A percentile compares a stretch with the other conserved stretches of the same genome.
phyloP scores from a whole-genome alignment of 2,329 filamentous ascomycete genomes.

The Penicillium hesseltinei region DNA sequence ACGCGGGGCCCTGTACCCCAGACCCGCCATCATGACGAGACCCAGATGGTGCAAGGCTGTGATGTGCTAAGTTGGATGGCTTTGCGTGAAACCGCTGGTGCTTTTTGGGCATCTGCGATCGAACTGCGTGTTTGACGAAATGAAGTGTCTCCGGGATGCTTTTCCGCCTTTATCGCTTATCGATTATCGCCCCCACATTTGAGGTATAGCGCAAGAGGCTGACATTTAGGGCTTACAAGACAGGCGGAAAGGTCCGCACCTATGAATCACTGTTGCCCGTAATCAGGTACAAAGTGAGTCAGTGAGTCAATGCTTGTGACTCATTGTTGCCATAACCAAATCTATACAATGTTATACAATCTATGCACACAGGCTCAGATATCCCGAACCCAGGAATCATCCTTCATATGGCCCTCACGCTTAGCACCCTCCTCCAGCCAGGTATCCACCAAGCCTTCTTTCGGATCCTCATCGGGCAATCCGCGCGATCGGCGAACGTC shows the following conservation, averaged over 20 bases:
- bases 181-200: conserved; percentile 9
- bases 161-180: conserved; percentile 8
- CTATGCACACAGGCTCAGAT: conserved; percentile 37
- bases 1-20: conserved; percentile 19
- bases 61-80: conserved; percentile 42
- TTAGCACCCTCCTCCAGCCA: conserved; percentile 63
- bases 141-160: neutral
- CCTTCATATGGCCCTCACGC: conserved; percentile 57
- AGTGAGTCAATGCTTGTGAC: neutral
- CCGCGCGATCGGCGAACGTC: conserved; percentile 72
- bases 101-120: conserved; percentile 48
- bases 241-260: neutral
- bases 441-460: conserved; percentile 74
- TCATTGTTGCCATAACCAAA: neutral
- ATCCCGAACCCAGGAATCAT: conserved; percentile 61
- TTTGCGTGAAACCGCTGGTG: conserved; percentile 43
- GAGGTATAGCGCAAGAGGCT: neutral
- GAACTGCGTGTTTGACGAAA: conserved; percentile 13
- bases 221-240: neutral
- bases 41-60: conserved; percentile 34
- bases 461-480: conserved; percentile 75
- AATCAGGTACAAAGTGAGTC: neutral
- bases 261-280: neutral
- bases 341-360: conserved; percentile 19
- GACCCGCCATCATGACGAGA: conserved; percentile 30